phyloP scores from a whole-genome alignment of 2,329 filamentous ascomycete genomes.

The Fusarium tanahbumbuense region DNA sequence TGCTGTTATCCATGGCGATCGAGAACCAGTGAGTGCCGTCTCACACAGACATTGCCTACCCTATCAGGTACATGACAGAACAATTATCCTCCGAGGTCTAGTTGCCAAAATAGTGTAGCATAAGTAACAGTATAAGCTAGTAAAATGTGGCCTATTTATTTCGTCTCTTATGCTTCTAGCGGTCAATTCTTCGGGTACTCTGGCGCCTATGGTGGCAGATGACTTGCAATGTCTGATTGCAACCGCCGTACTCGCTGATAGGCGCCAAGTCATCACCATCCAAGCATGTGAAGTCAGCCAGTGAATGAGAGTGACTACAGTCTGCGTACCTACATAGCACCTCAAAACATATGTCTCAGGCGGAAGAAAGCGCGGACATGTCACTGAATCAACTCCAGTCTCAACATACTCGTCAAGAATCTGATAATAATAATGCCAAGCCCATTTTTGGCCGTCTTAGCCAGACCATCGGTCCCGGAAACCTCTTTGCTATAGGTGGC shows the following conservation, averaged over 20 bases:
- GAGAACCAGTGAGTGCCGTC: slow-evolving; percentile 9
- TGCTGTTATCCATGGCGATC: not conserved
- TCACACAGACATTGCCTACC: not conserved
- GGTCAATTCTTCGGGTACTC: not conserved
- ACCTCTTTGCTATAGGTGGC: slow-evolving; percentile 24
- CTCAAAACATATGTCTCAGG: not conserved
- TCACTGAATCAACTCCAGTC: slow-evolving; percentile 25
- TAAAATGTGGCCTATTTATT: not conserved
- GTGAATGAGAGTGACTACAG: not conserved
- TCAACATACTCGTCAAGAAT: slow-evolving; percentile 18
- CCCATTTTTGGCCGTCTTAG: slow-evolving; percentile 18
- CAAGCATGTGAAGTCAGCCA: not conserved
- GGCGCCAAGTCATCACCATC: not conserved
- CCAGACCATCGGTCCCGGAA: slow-evolving; percentile 10
- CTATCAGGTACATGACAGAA: not conserved
- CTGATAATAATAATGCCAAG: slow-evolving; percentile 18
- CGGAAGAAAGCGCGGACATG: not conserved
- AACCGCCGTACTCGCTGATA: slow-evolving; percentile 11
- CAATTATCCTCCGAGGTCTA: not conserved
- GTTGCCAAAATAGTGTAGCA: not conserved
- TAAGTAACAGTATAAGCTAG: not conserved
- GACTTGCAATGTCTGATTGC: not conserved
- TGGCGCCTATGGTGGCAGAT: not conserved
- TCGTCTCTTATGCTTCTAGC: not conserved
- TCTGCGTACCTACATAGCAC: not conserved